Evolutionary conservation across 352 stramenopile species (phyloP).

Genomic region (Phytophthora boehmeriae): DNA sequence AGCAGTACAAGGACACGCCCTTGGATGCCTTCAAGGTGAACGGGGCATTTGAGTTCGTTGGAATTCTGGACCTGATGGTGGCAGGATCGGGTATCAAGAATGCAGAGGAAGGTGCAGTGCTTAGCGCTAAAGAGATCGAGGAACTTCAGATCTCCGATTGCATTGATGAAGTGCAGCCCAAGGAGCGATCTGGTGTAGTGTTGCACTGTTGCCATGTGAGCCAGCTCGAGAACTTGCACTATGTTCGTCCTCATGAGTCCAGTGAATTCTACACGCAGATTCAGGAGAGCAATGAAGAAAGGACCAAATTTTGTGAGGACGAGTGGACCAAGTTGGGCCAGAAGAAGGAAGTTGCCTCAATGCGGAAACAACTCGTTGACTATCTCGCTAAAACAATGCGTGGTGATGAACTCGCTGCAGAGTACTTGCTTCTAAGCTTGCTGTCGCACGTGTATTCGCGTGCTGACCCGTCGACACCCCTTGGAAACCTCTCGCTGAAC

Average conservation of each 20-base stretch:
- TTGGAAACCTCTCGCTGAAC: constrained; percentile 82
- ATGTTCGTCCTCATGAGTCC: constrained; percentile 56
- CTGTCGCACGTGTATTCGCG: constrained; percentile 78
- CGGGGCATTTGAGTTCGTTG: constrained; percentile 83
- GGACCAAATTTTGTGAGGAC: constrained; percentile 37
- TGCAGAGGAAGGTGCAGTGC: constrained; percentile 4
- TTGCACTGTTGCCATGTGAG: constrained; percentile 69
- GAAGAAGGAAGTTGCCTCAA: constrained; percentile 10
- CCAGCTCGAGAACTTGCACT: constrained; percentile 42
- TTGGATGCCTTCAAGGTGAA: constrained; percentile 82
- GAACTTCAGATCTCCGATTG: constrained; percentile 72
- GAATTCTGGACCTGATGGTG: constrained; percentile 72
- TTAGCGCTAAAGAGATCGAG: constrained; percentile 42
- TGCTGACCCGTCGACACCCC: constrained; percentile 58
- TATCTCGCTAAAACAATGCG: constrained; percentile 47
- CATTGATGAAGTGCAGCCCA: constrained; percentile 62
- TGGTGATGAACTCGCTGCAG: constrained; percentile 59
- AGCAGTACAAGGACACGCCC: constrained; percentile 50
- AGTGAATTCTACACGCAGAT: constrained; percentile 36
- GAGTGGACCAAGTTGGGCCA: constrained; percentile 42
- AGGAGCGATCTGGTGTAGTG: constrained; percentile 52
- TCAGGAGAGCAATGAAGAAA: constrained; percentile 39
- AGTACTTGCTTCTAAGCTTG: constrained; percentile 76
- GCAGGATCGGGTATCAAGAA: constrained; percentile 29
- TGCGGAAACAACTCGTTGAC: constrained; percentile 48